These are phyloP conservation scores for Pseudocercospora fijiensis DNA, from an alignment of 2,329 filamentous ascomycete species.

Conservation along the genomic window DNA sequence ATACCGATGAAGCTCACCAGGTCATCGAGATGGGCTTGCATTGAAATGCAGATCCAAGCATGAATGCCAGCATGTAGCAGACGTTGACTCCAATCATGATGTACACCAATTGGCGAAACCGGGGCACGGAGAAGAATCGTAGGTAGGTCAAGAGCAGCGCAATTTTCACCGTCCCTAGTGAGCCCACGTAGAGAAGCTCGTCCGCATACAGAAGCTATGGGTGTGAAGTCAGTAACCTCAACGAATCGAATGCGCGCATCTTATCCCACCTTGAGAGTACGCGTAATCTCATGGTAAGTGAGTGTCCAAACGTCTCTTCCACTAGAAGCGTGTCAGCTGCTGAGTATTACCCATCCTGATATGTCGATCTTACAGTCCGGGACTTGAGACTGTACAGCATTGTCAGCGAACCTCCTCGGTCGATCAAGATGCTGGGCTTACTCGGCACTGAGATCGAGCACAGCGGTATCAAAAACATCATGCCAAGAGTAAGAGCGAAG, in stretches of 20 bases:
- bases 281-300: conserved; percentile 2
- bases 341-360: neutral
- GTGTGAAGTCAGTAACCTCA: neutral
- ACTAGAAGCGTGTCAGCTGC: neutral
- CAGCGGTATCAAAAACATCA: conserved; percentile 1
- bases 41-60: conserved; percentile 11
- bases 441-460: conserved; percentile 6
- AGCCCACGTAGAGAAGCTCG: conserved; percentile 13
- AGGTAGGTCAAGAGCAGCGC: conserved; percentile 20
- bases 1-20: conserved; percentile 6
- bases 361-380: conserved; percentile 6
- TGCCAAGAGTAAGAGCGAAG: conserved; percentile 1
- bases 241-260: neutral
- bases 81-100: conserved; percentile 12
- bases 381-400: neutral
- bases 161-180: conserved; percentile 15
- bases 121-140: conserved; percentile 13
- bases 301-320: conserved; percentile 14
- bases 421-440: neutral
- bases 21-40: conserved; percentile 13
- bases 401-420: neutral
- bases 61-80: conserved; percentile 10
- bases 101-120: conserved; percentile 15
- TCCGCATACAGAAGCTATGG: conserved; percentile 7
- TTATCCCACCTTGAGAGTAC: conserved; percentile 9